These are phyloP conservation scores for Solanum pennellii DNA, from an alignment of 257 asterid species.

Conservation along the genomic window DNA sequence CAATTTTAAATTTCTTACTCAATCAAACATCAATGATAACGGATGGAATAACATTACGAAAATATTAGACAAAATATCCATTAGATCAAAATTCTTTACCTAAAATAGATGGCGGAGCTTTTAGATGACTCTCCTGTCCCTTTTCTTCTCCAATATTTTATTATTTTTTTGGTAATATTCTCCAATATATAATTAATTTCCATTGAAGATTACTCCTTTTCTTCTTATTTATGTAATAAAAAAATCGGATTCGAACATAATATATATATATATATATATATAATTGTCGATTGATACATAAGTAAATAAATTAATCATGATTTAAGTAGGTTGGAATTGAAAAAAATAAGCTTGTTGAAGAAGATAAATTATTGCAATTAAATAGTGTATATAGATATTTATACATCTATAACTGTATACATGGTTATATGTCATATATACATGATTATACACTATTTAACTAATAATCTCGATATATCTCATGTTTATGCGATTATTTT, in stretches of 20 bases:
- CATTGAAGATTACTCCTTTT: not conserved
- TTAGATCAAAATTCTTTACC: not conserved
- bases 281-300: not conserved
- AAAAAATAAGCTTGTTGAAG: not conserved
- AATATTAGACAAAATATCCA: not conserved
- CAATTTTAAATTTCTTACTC: not conserved
- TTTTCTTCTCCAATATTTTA: not conserved
- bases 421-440: too few relatives aligned
- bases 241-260: not conserved
- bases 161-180: too few relatives aligned
- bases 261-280: too few relatives aligned
- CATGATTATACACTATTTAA: too few relatives aligned
- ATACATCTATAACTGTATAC: too few relatives aligned
- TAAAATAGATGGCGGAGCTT: not conserved
- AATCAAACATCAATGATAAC: not conserved
- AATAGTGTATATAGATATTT: too few relatives aligned
- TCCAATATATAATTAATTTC: not conserved
- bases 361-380: not conserved
- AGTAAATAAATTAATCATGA: too few relatives aligned
- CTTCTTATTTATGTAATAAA: not conserved
- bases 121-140: not conserved
- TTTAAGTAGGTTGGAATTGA: not conserved
- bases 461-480: too few relatives aligned
- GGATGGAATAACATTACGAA: not conserved
- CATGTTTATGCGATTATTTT: not conserved